Conservation (phyloP, 805 yeast genomes). For the Priceomyces haplophilus region DNA sequence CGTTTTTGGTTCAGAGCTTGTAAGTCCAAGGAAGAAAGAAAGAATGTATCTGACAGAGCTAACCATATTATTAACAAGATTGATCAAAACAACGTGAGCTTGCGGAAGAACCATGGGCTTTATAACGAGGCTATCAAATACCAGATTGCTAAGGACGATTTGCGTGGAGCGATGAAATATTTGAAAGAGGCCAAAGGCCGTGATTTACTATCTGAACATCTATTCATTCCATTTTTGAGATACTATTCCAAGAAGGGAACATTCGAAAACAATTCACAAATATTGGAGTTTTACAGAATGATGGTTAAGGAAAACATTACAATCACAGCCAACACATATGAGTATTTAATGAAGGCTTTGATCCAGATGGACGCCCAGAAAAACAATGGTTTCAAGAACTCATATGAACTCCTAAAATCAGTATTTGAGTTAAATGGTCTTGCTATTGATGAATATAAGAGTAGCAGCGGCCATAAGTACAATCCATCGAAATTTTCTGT, state of each 20-base stretch:
- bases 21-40: conserved; percentile 6
- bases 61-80: conserved; percentile 12
- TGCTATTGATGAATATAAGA: conserved; percentile 7
- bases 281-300: conserved; percentile 29
- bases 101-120: conserved; percentile 11
- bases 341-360: conserved; percentile 29
- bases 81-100: conserved; percentile 11
- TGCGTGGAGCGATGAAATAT: conserved; percentile 19
- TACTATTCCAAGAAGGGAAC: conserved; percentile 15
- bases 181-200: conserved; percentile 16
- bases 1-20: conserved; percentile 23
- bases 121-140: conserved; percentile 27
- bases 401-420: conserved; percentile 19
- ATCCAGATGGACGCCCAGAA: conserved; percentile 15
- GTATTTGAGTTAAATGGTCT: conserved; percentile 34
- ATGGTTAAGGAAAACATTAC: conserved; percentile 28
- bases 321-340: conserved; percentile 28
- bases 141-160: conserved; percentile 14
- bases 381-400: conserved; percentile 13
- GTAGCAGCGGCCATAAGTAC: conserved; percentile 1
- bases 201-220: conserved; percentile 21
- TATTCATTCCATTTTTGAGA: conserved; percentile 29
- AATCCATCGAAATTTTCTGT: conserved; percentile 16
- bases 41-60: conserved; percentile 9
- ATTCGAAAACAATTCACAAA: conserved; percentile 19